Evolutionary conservation across 2,329 filamentous ascomycete species (phyloP), one percentile per base, ranked within the genome.

Genomic region (Domatiomyces globalis): DNA sequence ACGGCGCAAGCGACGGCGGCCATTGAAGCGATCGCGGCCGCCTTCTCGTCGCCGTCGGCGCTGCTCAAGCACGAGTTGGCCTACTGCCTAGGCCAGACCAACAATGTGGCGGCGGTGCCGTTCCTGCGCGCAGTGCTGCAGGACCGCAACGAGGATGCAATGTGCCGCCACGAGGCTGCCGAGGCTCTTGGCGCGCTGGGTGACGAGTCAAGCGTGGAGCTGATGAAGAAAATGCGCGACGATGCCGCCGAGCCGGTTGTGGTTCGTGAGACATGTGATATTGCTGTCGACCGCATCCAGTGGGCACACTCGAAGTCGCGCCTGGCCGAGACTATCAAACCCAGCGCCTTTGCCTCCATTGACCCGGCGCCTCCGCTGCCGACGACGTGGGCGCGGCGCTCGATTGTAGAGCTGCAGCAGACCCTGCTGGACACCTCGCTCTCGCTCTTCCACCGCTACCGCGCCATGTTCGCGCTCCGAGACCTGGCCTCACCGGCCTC

Each of bases 401-500:
- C 81, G 2, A 86, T 95, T 47, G 74, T 83, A 33, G 80, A 85
- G 51, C 76, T 98, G 33, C 84, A 85, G 63, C 76, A 79, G 63
- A 80, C 78, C 20, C 75, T 98, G 50, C 81, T 96, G 68, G 83
- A 96, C 67, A 83, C 84, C 5, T 77, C 73, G 4, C 72, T 83
- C 47, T 86, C 88, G 20, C 79, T 98, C 10, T 98, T 98, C 74
- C 74, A 87, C 65, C 83, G 92, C 65, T 98, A 98, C 71, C 82
- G 92, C 63, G 90, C 92, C 66, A 98, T 98, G 92, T 98, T 98
- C 65, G 86, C 87, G 53, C 81, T 98, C 49, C 84, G 92, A 64
- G 92, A 98, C 68, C 81, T 98, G 49, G 88, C 89, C 19, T 95
- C 89, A 3, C 92, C 92, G 15, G 89, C 90, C 8, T 85, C 94